Percentiles rank a stretch among this genome's conserved stretches.
phyloP scores from a whole-genome alignment of 2,329 filamentous ascomycete species.

The Lasiodiplodia sp. region DNA sequence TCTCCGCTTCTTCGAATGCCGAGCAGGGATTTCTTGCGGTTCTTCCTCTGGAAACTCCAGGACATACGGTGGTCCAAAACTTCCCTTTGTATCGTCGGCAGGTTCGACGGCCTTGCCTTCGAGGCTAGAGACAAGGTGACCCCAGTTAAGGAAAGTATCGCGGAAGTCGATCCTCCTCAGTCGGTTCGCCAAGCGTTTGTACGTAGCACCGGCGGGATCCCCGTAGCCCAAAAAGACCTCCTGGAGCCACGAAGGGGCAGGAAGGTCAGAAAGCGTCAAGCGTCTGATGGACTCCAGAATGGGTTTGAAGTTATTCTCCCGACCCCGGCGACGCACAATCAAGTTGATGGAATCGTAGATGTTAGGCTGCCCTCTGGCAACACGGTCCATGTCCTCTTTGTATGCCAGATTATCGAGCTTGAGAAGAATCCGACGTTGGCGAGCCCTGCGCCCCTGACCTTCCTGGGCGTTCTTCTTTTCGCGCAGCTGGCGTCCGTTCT shows the following conservation, averaged over 20 bases:
- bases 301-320: conserved; percentile 97
- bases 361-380: conserved; percentile 72
- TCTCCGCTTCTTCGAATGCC: conserved; percentile 65
- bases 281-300: conserved; percentile 90
- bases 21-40: conserved; percentile 49
- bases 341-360: conserved; percentile 87
- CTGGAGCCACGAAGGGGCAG: conserved; percentile 88
- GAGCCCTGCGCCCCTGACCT: conserved; percentile 63
- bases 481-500: conserved; percentile 77
- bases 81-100: conserved; percentile 71
- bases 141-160: conserved; percentile 95
- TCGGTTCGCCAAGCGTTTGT: conserved; percentile 80
- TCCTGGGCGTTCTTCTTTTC: conserved; percentile 56
- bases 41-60: conserved; percentile 65
- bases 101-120: conserved; percentile 88
- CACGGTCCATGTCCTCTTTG: conserved; percentile 74
- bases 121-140: conserved; percentile 88
- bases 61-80: conserved; percentile 87
- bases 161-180: conserved; percentile 84
- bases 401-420: conserved; percentile 82
- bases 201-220: conserved; percentile 85
- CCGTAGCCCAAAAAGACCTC: conserved; percentile 98
- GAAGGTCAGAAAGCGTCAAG: conserved; percentile 83
- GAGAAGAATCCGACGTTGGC: conserved; percentile 75
- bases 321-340: conserved; percentile 78